These are phyloP conservation scores for Manihot esculenta DNA, from an alignment of 441 rosid species.

Conservation along the genomic window DNA sequence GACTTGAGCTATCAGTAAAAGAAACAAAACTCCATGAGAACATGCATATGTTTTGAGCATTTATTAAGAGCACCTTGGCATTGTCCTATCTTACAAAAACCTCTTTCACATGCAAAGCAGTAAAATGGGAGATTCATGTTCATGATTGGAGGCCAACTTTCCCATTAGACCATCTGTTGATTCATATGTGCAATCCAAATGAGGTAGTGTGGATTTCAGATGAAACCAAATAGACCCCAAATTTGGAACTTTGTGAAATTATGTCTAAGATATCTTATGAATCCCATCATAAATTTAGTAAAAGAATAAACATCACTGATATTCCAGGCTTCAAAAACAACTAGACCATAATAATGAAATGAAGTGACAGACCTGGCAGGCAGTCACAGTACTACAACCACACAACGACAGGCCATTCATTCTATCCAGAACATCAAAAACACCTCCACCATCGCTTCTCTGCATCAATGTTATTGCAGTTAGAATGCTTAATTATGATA, in stretches of 20 bases:
- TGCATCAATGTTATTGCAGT: constrained; percentile 36
- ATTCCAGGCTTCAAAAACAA: background rate
- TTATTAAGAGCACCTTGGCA: background rate
- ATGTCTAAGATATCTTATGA: background rate
- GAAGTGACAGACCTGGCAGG: constrained; percentile 69
- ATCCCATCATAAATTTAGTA: background rate
- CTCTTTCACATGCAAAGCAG: background rate
- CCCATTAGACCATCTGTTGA: background rate
- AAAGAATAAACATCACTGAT: background rate
- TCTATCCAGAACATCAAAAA: constrained; percentile 69
- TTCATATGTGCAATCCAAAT: background rate
- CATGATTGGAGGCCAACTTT: background rate
- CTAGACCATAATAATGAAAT: constrained; percentile 9
- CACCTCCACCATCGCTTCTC: constrained; percentile 97
- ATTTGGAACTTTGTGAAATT: background rate
- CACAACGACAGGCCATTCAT: constrained; percentile 83
- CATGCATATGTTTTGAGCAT: constrained; percentile 2
- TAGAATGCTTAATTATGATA: constrained; percentile 23
- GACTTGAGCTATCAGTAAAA: background rate
- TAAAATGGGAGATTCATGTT: background rate
- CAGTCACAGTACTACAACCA: constrained; percentile 68
- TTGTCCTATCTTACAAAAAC: background rate
- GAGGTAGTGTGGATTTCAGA: background rate
- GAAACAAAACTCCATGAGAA: too few relatives aligned
- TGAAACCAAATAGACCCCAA: background rate